Evolutionary conservation across 768 basidiomycete genomes (phyloP).

Genomic region (Xerocomus potaroensis): DNA sequence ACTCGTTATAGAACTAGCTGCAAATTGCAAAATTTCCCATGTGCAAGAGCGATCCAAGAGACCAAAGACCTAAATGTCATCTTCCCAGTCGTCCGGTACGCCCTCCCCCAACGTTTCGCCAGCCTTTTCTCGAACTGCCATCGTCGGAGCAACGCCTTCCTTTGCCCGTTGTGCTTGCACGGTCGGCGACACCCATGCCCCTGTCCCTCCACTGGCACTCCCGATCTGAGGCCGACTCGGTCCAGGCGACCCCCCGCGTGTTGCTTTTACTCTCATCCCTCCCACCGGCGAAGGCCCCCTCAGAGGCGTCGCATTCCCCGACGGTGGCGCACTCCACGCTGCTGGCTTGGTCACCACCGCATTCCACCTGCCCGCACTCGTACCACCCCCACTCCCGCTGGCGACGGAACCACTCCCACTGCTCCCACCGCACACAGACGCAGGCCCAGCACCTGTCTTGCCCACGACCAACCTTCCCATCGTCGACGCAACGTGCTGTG

Average conservation of each 20-base stretch:
- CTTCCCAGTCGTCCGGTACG: slow-evolving; percentile 57
- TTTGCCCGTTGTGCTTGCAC: slow-evolving; percentile 15
- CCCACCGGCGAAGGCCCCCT: slow-evolving; percentile 19
- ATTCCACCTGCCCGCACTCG: slow-evolving; percentile 12
- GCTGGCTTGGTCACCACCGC: slow-evolving; percentile 12
- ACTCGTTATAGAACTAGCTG: no score
- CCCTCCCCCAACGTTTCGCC: no score
- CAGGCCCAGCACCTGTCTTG: slow-evolving; percentile 25
- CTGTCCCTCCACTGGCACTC: background rate
- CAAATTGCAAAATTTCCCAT: no score
- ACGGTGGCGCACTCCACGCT: background rate
- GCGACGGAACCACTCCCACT: background rate
- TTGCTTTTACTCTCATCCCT: background rate
- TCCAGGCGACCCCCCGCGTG: slow-evolving; percentile 10
- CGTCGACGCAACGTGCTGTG: slow-evolving; percentile 36
- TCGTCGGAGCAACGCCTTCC: no score
- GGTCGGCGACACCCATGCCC: slow-evolving; percentile 20
- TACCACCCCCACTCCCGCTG: background rate
- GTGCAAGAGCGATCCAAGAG: no score
- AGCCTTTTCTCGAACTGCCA: no score
- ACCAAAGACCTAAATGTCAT: slow-evolving; percentile 40
- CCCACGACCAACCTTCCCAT: slow-evolving; percentile 63
- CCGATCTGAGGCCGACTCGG: slow-evolving; percentile 2
- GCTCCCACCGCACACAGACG: background rate
- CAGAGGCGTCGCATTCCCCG: slow-evolving; percentile 9